Evolutionary conservation across 1,284 basidiomycete genomes (phyloP).

Genomic region (Tremellales sp.): DNA sequence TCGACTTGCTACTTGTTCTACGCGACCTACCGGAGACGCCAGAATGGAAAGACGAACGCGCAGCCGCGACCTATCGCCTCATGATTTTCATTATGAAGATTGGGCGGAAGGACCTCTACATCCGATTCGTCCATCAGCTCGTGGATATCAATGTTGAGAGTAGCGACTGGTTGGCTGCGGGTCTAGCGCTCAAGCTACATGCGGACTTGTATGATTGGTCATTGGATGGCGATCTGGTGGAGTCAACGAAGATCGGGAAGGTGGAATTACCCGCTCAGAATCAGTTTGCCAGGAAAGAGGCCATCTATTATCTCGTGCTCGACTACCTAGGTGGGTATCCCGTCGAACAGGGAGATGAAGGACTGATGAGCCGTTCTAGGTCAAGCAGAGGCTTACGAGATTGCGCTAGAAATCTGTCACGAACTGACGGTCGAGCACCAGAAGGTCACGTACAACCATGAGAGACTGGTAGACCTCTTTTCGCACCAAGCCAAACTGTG

Average conservation of each 20-base stretch:
- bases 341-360: slow-evolving; percentile 3
- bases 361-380: slow-evolving; percentile 51
- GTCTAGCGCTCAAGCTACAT: slow-evolving; percentile 85
- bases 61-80: slow-evolving; percentile 83
- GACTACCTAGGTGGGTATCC: slow-evolving; percentile 69
- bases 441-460: slow-evolving; percentile 81
- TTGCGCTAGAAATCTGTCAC: slow-evolving; percentile 86
- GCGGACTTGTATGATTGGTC: slow-evolving; percentile 92
- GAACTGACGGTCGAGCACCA: slow-evolving; percentile 81
- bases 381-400: slow-evolving; percentile 94
- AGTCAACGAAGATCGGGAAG: slow-evolving; percentile 68
- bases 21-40: slow-evolving; percentile 92
- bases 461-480: slow-evolving; percentile 76
- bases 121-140: slow-evolving; percentile 91
- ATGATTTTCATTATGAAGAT: slow-evolving; percentile 88
- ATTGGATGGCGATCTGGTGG: slow-evolving; percentile 64
- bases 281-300: slow-evolving; percentile 91
- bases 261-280: slow-evolving; percentile 86
- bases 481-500: slow-evolving; percentile 76
- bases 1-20: slow-evolving; percentile 86
- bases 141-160: slow-evolving; percentile 82
- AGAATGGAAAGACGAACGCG: slow-evolving; percentile 87
- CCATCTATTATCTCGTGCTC: slow-evolving; percentile 74
- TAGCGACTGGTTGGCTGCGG: slow-evolving; percentile 88
- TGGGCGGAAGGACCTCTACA: slow-evolving; percentile 81